Base-by-base conservation (phyloP, 768 basidiomycete genomes). In the Wakefieldia striispora region DNA sequence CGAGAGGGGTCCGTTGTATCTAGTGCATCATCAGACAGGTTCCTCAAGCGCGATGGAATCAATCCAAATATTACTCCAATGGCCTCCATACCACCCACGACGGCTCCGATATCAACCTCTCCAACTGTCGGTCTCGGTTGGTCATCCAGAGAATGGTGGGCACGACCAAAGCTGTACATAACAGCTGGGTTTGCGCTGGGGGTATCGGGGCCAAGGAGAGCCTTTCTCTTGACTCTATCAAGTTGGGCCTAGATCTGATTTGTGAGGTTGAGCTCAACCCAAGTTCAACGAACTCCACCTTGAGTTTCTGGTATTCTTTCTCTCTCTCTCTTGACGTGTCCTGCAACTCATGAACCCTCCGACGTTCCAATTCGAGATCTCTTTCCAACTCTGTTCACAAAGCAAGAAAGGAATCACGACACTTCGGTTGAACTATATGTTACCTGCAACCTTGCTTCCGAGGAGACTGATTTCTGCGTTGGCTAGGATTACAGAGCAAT, bases 231-330 rank as follows among this genome's bases (percentile, higher is more conserved):
- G 56, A 91, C 76, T 62, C 88, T 90, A 63, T 93, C 91, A 52
- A 86, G 80, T 58, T 90, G 87, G 36, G 71, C 72, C 90, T 91
- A 49, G 24, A 40, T 33, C 38, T 44, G 9, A 44, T 45, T 24
- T 45, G 39, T 34, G 17, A 38, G 19, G 31, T 23, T 23, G 26
- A 40, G 23, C n/a, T 40, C 16, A 0, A 45, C 35, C 31, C 31
- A 35, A 21, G 19, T 16, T 40, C 1, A 33, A 40, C 7, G 11
- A 27, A 46, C 24, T 44, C 26, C 24, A 81, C 91, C 76, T 92
- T 93, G 35, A 93, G 78, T 62, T 89, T 91, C 48, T 88, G 86
- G 60, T 92, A 93, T 60, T 92, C 91, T 60, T 86, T 91, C 53
- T 92, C 91, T 58, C 83, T 77, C 59, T 91, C 89, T 58, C 82